Evolutionary conservation across 2,329 filamentous ascomycete species (phyloP), one percentile per base, ranked within the genome.

Genomic region (Pseudogymnoascus sp.): DNA sequence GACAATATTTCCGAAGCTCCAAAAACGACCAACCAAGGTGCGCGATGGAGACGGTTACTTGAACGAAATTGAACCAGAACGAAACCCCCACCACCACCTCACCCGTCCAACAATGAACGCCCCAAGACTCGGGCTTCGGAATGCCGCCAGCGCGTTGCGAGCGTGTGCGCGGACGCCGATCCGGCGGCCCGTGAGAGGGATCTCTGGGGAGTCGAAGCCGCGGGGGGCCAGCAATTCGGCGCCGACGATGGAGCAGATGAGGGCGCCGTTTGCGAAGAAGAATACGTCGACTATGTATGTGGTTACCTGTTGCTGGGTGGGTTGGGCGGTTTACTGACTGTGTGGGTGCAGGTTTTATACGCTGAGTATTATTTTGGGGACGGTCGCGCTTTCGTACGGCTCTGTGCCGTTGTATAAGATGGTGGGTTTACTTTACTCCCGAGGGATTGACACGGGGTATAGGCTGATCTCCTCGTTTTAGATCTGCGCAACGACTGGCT

Each of bases 401-500:
- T 91, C 89, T 9, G 91, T 95, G 59, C 91, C 91, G 1, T 78
- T 95, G 74, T 96, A 96, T 76, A 93, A 93, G 76, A 93, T 92
- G 88, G 88, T 90, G 74, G 42, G 76, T 63, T 60, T 60, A 59
- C 60, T 34, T 62, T 59, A 60, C 18, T 60, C 34, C 61, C 42
- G 53, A 38, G 61, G 34, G 34, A 14, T 21, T 16, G 9, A 34
- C 66, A 68, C 60, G 70, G 38, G 37, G 25, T 56, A 38, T 60
- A 16, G 25, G 31, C 42, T 65, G 6, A 65, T 70, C 25, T 67
- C 59, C 11, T 49, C 60, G 36, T 34, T 31, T 31, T 68, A 90
- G 86, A 92, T 93, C 72, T 93, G 90, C 77, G 86, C 89, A 78
- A 90, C 89, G 14, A 93, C 88, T 11, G 90, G 93, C 71, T 97